phyloP scores from a whole-genome alignment of 2,329 filamentous ascomycete species.

The Fusarium incarnatum region DNA sequence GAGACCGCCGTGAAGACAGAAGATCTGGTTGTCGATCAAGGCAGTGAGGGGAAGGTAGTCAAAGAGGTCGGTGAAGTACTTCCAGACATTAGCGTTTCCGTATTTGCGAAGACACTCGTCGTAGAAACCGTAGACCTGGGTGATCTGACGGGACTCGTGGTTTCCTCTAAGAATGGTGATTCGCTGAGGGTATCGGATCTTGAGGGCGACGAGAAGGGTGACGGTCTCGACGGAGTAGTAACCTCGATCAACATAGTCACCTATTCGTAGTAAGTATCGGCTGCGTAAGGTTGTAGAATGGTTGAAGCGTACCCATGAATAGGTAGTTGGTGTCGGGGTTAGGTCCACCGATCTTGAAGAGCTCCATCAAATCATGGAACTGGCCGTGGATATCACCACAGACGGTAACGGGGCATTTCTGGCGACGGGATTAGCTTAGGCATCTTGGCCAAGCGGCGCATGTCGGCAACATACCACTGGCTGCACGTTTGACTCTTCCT shows the following conservation, averaged over 20 bases:
- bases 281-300: neutral
- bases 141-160: conserved; percentile 99
- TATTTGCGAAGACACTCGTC: conserved; percentile 99
- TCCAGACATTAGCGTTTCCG: conserved; percentile 99
- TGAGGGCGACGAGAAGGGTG: conserved; percentile 93
- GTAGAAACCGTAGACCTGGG: conserved; percentile 99
- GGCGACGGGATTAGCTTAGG: conserved; percentile 46
- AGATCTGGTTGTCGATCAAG: conserved; percentile 98
- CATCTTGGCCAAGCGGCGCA: conserved; percentile 23
- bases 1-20: conserved; percentile 96
- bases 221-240: conserved; percentile 99
- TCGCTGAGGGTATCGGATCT: conserved; percentile 96
- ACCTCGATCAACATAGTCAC: conserved; percentile 97
- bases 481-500: conserved; percentile 98
- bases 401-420: conserved; percentile 99
- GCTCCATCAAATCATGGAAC: conserved; percentile 98
- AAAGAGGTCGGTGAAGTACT: conserved; percentile 98
- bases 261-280: conserved; percentile 57
- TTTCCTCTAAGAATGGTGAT: conserved; percentile 99
- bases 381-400: conserved; percentile 99
- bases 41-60: conserved; percentile 98
- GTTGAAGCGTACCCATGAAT: conserved; percentile 83
- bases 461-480: conserved; percentile 80
- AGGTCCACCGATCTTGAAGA: conserved; percentile 98
- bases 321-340: conserved; percentile 99